Base-by-base conservation (phyloP, 2,329 filamentous ascomycete species). In the Aspergillus pseudoviridinutans region DNA sequence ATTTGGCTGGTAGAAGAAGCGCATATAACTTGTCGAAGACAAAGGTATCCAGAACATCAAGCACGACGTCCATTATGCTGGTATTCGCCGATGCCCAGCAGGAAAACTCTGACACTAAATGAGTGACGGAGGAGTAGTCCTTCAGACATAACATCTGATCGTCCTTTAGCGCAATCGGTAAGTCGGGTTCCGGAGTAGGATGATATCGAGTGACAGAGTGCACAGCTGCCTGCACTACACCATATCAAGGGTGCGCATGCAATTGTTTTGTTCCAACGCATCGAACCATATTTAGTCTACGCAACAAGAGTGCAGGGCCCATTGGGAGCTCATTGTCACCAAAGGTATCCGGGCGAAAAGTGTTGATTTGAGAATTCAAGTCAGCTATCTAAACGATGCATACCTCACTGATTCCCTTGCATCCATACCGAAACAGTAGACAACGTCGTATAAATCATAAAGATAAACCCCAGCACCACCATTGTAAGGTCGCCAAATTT, bases 381-480 rank as follows among this genome's bases (percentile, higher is more conserved):
- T 24, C 4, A 25, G 44, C 44, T 47, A 47, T 24, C 7, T 22
- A 22, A 35, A 14, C 24, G 9, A 47, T 47, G 44, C 9, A 20
- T 22, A 12, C 5, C 29, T 24, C 12, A 47, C 44, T 47, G 4
- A 27, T 53, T 46, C 3, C 50, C 53, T 24, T 55, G 25, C 7
- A 66, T 47, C 68, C 68, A 70, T 9, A 61, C 65, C 1, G 61
- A 62, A 4, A 87, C 60, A 0, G 87, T 90, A 50, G 91, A 82
- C 14, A 76, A 69, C 0, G 87, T 90, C 0, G 88, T 90, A 67
- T 89, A 91, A 0, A 87, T 76, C 87, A 91, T 91, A 12, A 86
- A 87, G 8, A 85, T 75, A 12, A 82, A 54, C 0, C 89, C 89
- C 20, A 90, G 63, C 1, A 79, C 70, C 75, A 91, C 87, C 68